These are phyloP conservation scores for Verticillium tricorpus DNA, from an alignment of 2,329 filamentous ascomycete genomes.

Conservation along the genomic window DNA sequence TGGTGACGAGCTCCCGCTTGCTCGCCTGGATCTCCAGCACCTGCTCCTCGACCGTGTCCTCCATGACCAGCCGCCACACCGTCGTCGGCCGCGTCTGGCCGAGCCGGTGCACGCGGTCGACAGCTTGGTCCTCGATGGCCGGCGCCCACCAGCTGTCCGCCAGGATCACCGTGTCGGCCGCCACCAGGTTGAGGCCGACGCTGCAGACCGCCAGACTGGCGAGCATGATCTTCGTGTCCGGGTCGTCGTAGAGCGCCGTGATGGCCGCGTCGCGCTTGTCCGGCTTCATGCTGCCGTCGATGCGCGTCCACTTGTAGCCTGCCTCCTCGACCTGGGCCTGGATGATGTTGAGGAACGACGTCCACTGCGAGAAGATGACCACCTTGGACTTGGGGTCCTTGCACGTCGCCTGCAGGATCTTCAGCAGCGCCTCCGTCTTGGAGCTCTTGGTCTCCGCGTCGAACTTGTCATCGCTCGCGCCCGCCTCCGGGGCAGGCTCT, in stretches of 20 bases:
- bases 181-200: constrained; percentile 81
- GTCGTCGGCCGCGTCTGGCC: constrained; percentile 77
- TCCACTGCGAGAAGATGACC: constrained; percentile 75
- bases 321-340: constrained; percentile 60
- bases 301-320: constrained; percentile 61
- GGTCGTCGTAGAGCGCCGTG: constrained; percentile 60
- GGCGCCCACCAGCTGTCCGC: constrained; percentile 88
- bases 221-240: constrained; percentile 68
- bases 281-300: constrained; percentile 77
- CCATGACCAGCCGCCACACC: constrained; percentile 78
- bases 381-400: constrained; percentile 62
- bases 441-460: constrained; percentile 67
- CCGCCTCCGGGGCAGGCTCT: constrained; percentile 56
- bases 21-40: constrained; percentile 74
- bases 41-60: constrained; percentile 74
- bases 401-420: constrained; percentile 67
- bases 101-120: constrained; percentile 81
- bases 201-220: constrained; percentile 79
- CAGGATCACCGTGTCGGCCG: constrained; percentile 80
- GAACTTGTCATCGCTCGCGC: constrained; percentile 43
- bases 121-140: constrained; percentile 86
- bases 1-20: constrained; percentile 72
- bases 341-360: constrained; percentile 67
- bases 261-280: constrained; percentile 68
- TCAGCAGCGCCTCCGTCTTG: constrained; percentile 75